Evolutionary conservation across 2,329 filamentous ascomycete genomes (phyloP), one percentile per base, ranked within the genome.

Genomic region (Ampelomyces quisqualis): DNA sequence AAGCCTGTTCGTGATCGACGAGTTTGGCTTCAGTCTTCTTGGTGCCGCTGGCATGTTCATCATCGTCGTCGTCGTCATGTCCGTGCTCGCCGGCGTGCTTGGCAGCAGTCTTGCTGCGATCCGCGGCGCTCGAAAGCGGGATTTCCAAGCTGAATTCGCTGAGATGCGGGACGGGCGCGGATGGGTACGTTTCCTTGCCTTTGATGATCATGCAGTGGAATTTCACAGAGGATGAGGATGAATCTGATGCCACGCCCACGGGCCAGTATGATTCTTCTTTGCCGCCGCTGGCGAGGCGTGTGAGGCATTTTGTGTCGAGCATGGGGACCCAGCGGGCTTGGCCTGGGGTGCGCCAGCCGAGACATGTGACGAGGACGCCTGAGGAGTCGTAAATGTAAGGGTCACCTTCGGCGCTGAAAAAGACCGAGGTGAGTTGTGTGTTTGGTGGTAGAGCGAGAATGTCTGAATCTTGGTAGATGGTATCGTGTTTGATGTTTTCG

Each of bases 201-300:
- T 98, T 98, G 62, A 98, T 83, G 58, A 98, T 97, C 70, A 98
- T 96, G 73, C 94, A 98, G 76, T 97, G 91, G 70, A 98, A 98
- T 61, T 86, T 91, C 58, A 86, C n/a, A 10, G 13, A 79, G 60
- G 90, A 83, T 5, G 89, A 88, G 1, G 95, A 88, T 13, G 23
- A 21, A 9, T 90, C 90, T 60, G 86, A 79, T 57, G 91, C 89
- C 1, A 97, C 90, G 1, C 93, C 93, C 21, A 98, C 88, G 1
- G 93, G 93, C 80, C 90, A 98, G 73, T 98, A 98, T 0, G 77
- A 81, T 70, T 98, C 93, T 51, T 86, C 80, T 68, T 95, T 96
- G 43, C 85, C 84, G 18, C 93, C 93, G 2, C 82, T 84, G 0
- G 88, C 86, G 3, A 96, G 79, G 47, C 93, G 89, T 1, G 88